Evolutionary conservation across 2,329 filamentous ascomycete genomes (phyloP).

Genomic region (Pezicula carpinea): DNA sequence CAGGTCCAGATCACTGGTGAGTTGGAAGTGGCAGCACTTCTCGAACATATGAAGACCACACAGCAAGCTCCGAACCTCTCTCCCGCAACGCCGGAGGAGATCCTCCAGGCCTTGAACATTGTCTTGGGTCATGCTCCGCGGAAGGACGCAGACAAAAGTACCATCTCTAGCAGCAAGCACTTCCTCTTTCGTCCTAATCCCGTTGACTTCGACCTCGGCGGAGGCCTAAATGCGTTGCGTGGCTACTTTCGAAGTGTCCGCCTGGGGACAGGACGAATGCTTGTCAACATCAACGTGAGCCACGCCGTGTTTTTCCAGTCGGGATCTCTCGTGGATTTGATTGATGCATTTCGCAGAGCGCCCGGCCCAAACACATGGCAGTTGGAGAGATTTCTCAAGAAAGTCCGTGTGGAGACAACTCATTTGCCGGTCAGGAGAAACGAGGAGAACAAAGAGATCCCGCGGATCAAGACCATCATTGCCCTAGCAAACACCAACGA

Average conservation of each 20-base stretch:
- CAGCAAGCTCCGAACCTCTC: slow-evolving; percentile 4
- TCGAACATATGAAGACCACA: slow-evolving; percentile 6
- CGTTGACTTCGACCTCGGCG: slow-evolving; percentile 31
- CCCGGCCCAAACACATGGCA: slow-evolving; percentile 3
- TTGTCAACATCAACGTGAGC: slow-evolving; percentile 57
- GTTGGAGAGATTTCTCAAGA: slow-evolving; percentile 25
- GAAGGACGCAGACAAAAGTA: slow-evolving; percentile 29
- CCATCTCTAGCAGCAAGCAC: slow-evolving; percentile 11
- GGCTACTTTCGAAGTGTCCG: slow-evolving; percentile 58
- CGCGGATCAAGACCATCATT: slow-evolving; percentile 36
- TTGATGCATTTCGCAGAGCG: slow-evolving; percentile 24
- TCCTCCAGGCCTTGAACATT: slow-evolving; percentile 53
- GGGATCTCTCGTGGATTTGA: slow-evolving; percentile 18
- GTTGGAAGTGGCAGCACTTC: slow-evolving; percentile 8
- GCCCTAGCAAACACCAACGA: slow-evolving; percentile 33
- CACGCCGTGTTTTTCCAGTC: slow-evolving; percentile 28
- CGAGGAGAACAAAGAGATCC: slow-evolving; percentile 24
- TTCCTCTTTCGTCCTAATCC: slow-evolving; percentile 3
- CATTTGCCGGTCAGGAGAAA: slow-evolving; percentile 29
- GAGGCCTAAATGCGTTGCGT: slow-evolving; percentile 47
- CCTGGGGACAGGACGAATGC: slow-evolving; percentile 46
- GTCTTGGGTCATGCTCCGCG: slow-evolving; percentile 45
- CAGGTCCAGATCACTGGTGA: slow-evolving; percentile 8
- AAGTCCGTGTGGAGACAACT: slow-evolving; percentile 32
- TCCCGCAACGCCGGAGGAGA: slow-evolving; percentile 6